Base-by-base conservation (phyloP, 495 filamentous ascomycete species). In the Hypoxylon cercidicola region DNA sequence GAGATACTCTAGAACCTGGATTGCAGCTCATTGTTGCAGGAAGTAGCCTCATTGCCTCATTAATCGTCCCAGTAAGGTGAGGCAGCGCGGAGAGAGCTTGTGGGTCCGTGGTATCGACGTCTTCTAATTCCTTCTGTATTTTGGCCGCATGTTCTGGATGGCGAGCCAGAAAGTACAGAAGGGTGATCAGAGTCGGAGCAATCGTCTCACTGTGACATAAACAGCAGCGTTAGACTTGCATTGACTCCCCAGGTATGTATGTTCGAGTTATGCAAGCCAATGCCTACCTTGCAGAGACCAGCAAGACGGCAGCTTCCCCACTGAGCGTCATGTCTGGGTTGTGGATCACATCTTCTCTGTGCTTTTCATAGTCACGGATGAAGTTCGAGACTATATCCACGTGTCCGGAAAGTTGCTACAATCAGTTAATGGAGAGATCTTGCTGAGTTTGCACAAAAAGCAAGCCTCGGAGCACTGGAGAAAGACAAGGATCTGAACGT, bases 11-110 rank as follows among this genome's bases (percentile, higher is more conserved):
- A 9, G 75, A 66, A 15, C 55, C 20, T 10, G 10, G 30, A 32
- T 32, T 32, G 30, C 66, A 73, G 19, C 73, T 71, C 6, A 77
- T 69, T 2, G 72, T 73, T 3, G 79, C 72, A 1, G 81, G 79
- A 60, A 76, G 73, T 19, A 84, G 69, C 5, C 81, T 76, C 25
- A 85, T 58, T 2, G 76, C 70, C 64, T 86, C 82, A 54, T 85
- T 74, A n/a, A 81, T 78, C 18, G 68, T 58, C 12, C 66, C 76
- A 40, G 71, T 65, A 2, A 76, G 58, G 47, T 72, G 71, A 10
- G 45, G 56, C 12, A 60, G 35, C 1, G 21, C 13, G 13, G 56
- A 37, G 11, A 60, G 23, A 21, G 15, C 8, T 7, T 21, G 20
- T 13, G 20, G 10, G 32, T 61, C 43, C 1, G 15, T 30, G 0